phyloP scores from a whole-genome alignment of 169 alveolate species.

The Miamiensis avidus region DNA sequence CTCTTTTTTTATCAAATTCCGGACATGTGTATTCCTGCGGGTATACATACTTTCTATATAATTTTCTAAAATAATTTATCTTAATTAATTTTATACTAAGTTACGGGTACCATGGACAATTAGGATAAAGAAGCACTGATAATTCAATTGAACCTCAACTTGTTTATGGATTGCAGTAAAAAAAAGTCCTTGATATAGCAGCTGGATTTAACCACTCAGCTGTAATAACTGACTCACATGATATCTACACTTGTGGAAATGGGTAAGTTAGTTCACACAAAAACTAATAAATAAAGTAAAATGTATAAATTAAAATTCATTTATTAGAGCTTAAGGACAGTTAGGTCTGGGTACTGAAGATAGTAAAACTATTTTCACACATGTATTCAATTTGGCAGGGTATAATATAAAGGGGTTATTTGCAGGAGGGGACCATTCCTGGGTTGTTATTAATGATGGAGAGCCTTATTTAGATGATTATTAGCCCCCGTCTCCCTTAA shows the following conservation, averaged over 20 bases:
- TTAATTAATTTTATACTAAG: not conserved
- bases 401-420: conserved; percentile 70
- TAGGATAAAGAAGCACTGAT: conserved; percentile 74
- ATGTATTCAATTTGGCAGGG: conserved; percentile 57
- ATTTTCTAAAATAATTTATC: not conserved
- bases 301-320: not conserved
- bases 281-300: not conserved
- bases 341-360: conserved; percentile 71
- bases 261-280: conserved; percentile 57
- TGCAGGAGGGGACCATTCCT: conserved; percentile 89
- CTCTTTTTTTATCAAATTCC: conserved; percentile 65
- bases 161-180: conserved; percentile 66
- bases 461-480: conserved; percentile 71
- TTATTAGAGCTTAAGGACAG: conserved; percentile 19
- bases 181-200: conserved; percentile 59
- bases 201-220: conserved; percentile 88
- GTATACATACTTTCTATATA: conserved; percentile 41
- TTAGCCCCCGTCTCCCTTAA: conserved; percentile 64
- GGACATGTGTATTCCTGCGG: conserved; percentile 86
- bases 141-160: conserved; percentile 68
- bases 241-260: conserved; percentile 81
- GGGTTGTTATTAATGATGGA: conserved; percentile 79
- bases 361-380: conserved; percentile 69
- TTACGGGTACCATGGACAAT: conserved; percentile 64
- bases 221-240: conserved; percentile 70